Conservation (phyloP, 2,329 filamentous ascomycete genomes). For the Aspergillus transmontanensis region DNA sequence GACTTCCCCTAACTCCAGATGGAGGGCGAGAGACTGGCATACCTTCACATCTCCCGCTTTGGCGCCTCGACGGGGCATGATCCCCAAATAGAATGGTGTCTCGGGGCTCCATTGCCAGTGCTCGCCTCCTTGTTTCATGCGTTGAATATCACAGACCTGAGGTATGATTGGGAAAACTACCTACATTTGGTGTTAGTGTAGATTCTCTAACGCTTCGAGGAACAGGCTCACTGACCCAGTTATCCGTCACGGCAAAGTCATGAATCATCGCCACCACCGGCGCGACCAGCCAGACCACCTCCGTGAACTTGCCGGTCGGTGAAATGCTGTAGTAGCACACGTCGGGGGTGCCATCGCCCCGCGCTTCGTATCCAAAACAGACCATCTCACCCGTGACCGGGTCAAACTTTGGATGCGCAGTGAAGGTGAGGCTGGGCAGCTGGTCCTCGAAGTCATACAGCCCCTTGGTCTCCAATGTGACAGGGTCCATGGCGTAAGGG, state of each 20-base stretch:
- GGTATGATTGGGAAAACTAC: conserved; percentile 38
- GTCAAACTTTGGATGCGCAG: conserved; percentile 56
- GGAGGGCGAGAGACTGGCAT: not conserved
- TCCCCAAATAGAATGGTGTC: conserved; percentile 31
- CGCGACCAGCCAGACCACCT: conserved; percentile 38
- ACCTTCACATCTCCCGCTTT: conserved; percentile 38
- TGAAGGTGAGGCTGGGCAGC: conserved; percentile 50
- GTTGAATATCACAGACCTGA: conserved; percentile 37
- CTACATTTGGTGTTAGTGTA: too few species aligned
- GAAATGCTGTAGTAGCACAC: conserved; percentile 39
- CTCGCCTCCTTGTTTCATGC: conserved; percentile 42
- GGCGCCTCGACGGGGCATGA: conserved; percentile 26
- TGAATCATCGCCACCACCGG: conserved; percentile 46
- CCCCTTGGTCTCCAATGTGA: conserved; percentile 55
- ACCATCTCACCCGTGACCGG: conserved; percentile 54
- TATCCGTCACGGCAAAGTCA: conserved; percentile 46
- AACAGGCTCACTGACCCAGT: conserved; percentile 27
- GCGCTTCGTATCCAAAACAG: conserved; percentile 53
- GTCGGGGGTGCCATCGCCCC: conserved; percentile 43
- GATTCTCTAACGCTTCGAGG: too few species aligned
- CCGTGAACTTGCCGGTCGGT: conserved; percentile 30
- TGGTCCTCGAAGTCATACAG: conserved; percentile 55
- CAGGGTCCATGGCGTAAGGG: conserved; percentile 52
- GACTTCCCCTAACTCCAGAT: not conserved
- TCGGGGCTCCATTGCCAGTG: conserved; percentile 45